Evolutionary conservation across 2,329 filamentous ascomycete species (phyloP).

Genomic region (Penicillium thymicola): DNA sequence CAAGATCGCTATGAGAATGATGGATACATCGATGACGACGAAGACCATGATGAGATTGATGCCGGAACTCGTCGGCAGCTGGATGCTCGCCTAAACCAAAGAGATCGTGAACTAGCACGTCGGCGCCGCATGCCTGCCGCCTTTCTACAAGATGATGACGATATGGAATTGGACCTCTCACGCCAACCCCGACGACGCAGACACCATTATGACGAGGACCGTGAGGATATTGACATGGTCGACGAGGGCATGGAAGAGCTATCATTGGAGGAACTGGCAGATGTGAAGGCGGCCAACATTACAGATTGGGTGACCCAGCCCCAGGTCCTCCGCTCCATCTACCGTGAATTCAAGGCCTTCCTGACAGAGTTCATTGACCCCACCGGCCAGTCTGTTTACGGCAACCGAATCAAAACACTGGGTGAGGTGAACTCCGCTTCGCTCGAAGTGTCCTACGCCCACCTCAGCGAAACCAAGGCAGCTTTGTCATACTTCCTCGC

Average conservation of each 20-base stretch:
- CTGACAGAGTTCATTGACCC: slow-evolving; percentile 93
- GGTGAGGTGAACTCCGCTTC: slow-evolving; percentile 96
- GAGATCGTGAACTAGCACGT: slow-evolving; percentile 60
- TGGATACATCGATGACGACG: slow-evolving; percentile 62
- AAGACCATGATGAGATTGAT: slow-evolving; percentile 62
- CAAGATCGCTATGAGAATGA: slow-evolving; percentile 55
- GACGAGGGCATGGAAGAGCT: slow-evolving; percentile 95
- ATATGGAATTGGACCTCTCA: slow-evolving; percentile 78
- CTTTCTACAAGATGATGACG: slow-evolving; percentile 70
- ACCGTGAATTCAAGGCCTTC: slow-evolving; percentile 95
- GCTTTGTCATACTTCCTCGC: slow-evolving; percentile 94
- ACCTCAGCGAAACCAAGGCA: slow-evolving; percentile 85
- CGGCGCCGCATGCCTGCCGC: slow-evolving; percentile 60
- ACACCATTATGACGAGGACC: slow-evolving; percentile 90
- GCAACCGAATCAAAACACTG: slow-evolving; percentile 88
- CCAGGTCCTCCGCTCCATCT: slow-evolving; percentile 86
- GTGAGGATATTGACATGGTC: slow-evolving; percentile 82
- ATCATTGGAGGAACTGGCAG: slow-evolving; percentile 82
- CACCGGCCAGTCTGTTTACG: slow-evolving; percentile 86
- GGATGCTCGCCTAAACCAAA: slow-evolving; percentile 59
- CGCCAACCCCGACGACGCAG: slow-evolving; percentile 80
- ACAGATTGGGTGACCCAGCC: slow-evolving; percentile 94
- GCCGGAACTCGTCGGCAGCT: slow-evolving; percentile 57
- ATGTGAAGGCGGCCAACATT: slow-evolving; percentile 88
- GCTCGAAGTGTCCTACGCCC: slow-evolving; percentile 92